Evolutionary conservation across 1,139 yeast species (phyloP), one percentile per base, ranked within the genome.

Genomic region (Yamadazyma mexicana): DNA sequence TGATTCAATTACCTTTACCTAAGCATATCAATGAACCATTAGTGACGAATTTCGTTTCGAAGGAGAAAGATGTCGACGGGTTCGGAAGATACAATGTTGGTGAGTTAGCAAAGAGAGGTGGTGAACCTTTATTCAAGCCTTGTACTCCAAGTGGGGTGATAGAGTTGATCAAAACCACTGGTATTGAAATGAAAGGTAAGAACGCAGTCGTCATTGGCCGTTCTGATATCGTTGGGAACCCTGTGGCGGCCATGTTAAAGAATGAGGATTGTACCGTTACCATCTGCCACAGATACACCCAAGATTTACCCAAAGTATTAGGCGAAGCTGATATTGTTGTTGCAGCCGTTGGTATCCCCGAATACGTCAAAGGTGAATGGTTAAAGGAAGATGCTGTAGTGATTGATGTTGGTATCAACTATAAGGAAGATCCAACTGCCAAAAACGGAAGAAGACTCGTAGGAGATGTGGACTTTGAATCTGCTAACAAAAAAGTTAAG

Each of bases 201-300:
- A 75, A 77, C 51, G 92, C 88, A 2, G 92, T 84, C 34, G 89
- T 85, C 10, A 65, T 86, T 49, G 94, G 94, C 31, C 75, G 94
- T 59, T 83, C 91, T 9, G 91, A 85, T 60, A 85, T 85, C 48
- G 94, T 85, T 26, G 94, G 94, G 44, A 82, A 85, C 24, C 94
- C 94, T 33, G 83, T 85, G 20, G 82, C 89, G 4, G 80, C 87
- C 37, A 65, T 85, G 65, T 69, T 85, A 55, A 81, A 79, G 54
- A 81, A 81, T 50, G 78, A 74, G 51, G 83, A 86, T 55, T 87
- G 88, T 44, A 84, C 92, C 3, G 92, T 85, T 18, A 85, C 92
- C 8, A 72, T 79, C 41, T 77, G 87, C 46, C 94, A 85, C 53
- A 73, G 85, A 44, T 66, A 71, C 54, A 79, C 87, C 15, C 47